A percentile compares a stretch with the other conserved stretches of the same genome.
phyloP scores from a whole-genome alignment of 108 stramenopile species.

The Pseudonitzschia pungens region DNA sequence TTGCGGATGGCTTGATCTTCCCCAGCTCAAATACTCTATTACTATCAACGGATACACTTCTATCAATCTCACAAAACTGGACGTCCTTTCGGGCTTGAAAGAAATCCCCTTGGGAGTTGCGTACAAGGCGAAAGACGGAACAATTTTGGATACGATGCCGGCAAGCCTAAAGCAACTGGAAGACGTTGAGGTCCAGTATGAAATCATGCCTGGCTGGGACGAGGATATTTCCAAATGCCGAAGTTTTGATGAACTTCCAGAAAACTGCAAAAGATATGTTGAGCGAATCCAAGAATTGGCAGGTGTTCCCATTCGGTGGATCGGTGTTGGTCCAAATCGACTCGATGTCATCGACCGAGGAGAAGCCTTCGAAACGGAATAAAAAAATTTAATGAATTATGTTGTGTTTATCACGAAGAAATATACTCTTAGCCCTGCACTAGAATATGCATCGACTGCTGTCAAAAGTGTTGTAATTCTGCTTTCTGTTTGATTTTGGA shows the following conservation, averaged over 20 bases:
- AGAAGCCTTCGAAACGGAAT: conserved; percentile 58
- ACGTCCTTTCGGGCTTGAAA: conserved; percentile 92
- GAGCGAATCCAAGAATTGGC: conserved; percentile 89
- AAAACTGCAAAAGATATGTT: conserved; percentile 91
- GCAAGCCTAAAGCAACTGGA: conserved; percentile 79
- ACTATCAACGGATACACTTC: conserved; percentile 96
- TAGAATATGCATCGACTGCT: too few species aligned
- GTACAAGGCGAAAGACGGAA: conserved; percentile 86
- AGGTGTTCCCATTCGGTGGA: conserved; percentile 95
- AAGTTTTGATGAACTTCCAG: conserved; percentile 94
- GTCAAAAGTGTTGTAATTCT: too few species aligned
- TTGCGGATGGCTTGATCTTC: conserved; percentile 98
- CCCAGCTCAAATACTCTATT: conserved; percentile 93
- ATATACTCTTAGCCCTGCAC: too few species aligned
- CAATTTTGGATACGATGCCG: conserved; percentile 89
- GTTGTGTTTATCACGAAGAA: neutral
- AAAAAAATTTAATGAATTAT: neutral
- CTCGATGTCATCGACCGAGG: conserved; percentile 89
- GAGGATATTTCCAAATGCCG: conserved; percentile 87
- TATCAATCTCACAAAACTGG: conserved; percentile 98
- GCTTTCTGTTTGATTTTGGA: too few species aligned
- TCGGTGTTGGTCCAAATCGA: conserved; percentile 97
- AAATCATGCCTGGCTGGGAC: conserved; percentile 94
- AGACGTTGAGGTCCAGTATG: conserved; percentile 93
- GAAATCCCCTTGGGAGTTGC: conserved; percentile 82